A percentile compares a stretch with the other conserved stretches of the same genome.
Evolutionary conservation across 169 alveolate species (phyloP).

Genomic region (Sarcocystis neurona): DNA sequence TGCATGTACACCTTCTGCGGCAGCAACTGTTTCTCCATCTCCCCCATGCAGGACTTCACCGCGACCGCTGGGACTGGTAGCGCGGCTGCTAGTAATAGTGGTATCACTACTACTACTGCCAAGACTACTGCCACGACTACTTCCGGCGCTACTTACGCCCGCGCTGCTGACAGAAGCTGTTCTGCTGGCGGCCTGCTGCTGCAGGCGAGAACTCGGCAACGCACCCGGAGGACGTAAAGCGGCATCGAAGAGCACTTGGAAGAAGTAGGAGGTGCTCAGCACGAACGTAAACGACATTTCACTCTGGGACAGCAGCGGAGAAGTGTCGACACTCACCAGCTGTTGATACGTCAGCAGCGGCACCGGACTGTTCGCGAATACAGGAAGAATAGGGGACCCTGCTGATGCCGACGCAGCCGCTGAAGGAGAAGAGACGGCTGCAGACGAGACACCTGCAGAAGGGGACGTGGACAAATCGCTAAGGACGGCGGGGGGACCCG

Average conservation of each 20-base stretch:
- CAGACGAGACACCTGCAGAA: neutral
- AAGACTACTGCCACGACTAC: too few species aligned
- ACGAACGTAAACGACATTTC: neutral
- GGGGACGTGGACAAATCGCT: neutral
- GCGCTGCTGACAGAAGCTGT: too few species aligned
- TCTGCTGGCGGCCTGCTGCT: too few species aligned
- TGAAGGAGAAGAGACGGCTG: constrained; percentile 1
- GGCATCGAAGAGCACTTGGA: constrained; percentile 24
- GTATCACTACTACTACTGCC: too few species aligned
- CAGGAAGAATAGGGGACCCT: neutral
- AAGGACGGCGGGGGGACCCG: neutral
- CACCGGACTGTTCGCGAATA: constrained; percentile 14
- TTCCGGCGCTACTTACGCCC: too few species aligned
- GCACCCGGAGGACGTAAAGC: neutral
- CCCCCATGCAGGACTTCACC: too few species aligned
- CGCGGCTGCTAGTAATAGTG: too few species aligned
- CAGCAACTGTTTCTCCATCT: too few species aligned
- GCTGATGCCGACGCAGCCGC: neutral
- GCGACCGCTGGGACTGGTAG: too few species aligned
- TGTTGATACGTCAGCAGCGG: constrained; percentile 10
- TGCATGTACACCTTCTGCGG: too few species aligned
- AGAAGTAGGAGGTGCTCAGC: neutral
- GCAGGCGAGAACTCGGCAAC: too few species aligned
- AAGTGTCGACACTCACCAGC: constrained; percentile 8
- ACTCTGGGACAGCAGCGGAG: neutral